These are phyloP conservation scores for Dioscorea zingiberensis DNA, from an alignment of 106 monocot species.

Conservation along the genomic window DNA sequence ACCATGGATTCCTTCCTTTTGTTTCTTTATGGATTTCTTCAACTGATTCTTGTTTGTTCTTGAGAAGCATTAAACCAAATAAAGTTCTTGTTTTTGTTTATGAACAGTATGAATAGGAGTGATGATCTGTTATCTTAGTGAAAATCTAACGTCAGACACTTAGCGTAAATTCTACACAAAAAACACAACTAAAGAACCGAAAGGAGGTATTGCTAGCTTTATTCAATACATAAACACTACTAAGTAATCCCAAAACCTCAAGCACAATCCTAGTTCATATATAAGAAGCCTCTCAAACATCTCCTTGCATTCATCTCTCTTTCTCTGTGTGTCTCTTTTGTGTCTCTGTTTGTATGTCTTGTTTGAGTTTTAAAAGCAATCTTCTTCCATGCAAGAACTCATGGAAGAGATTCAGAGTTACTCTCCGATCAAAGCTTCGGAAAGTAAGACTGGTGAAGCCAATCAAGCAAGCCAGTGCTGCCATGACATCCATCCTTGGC, in stretches of 20 bases:
- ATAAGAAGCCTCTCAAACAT: not conserved
- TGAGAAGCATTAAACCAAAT: not conserved
- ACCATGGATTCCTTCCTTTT: not conserved
- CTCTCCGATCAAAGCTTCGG: constrained; percentile 1
- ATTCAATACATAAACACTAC: not conserved
- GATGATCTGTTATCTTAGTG: not conserved
- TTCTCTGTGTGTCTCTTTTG: too few species aligned
- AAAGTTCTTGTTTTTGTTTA: not conserved
- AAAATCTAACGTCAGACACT: not conserved
- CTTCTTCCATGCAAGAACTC: constrained; percentile 10
- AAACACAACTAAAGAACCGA: too few species aligned
- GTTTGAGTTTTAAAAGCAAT: constrained; percentile 3
- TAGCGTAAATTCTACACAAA: not conserved
- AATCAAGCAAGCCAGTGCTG: constrained; percentile 1
- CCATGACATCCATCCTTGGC: not conserved
- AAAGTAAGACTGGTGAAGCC: constrained; percentile 14
- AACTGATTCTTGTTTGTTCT: not conserved
- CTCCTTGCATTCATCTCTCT: not conserved
- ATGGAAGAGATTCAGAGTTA: constrained; percentile 7
- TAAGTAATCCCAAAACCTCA: not conserved
- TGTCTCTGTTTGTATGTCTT: constrained; percentile 10
- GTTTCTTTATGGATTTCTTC: too few species aligned
- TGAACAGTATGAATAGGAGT: not conserved
- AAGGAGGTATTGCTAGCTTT: not conserved
- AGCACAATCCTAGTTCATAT: too few species aligned